Base-by-base conservation (phyloP, 106 monocot species). In the Allium fistulosum region DNA sequence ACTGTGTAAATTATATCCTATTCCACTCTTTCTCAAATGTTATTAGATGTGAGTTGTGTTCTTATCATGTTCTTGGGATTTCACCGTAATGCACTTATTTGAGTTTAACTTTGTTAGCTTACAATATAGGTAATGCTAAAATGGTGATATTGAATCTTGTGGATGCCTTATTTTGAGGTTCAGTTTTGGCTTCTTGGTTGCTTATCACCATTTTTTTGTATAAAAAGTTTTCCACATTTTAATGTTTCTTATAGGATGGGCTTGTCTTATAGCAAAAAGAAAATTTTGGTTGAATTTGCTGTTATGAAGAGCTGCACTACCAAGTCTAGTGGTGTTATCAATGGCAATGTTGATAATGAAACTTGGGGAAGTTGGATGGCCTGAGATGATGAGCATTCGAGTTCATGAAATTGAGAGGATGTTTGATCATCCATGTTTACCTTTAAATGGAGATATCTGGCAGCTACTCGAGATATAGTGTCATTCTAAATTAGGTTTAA, bases 381-480 rank as follows among this genome's bases (percentile, higher is more conserved):
- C 94, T 61, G 94, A 90, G 67, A 94, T 90, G 94, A 94, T 91
- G 90, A 90, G 90, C 59, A 79, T 94, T 12, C 69, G 91, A 66
- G 84, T 94, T 72, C 94, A 94, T 78, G 94, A 94, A 76, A 66
- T 91, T 73, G 94, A 90, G 73, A 87, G 90, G 47, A 77, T 83
- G 63, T 87, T 87, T 62, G 94, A 94, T 58, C 94, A 94, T 76
- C 94, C 90, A 22, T 77, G 58, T 70, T 59, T 94, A 14, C 80
- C 90, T 1, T 72, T 94, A 79, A 71, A 84, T 71, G 94, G 94
- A n/a, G 94, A 94, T 64, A 70, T 62, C 11, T 85, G 85, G 72
- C 90, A 94, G 47, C 68, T 94, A 45, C 73, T 94, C 28, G 94
- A 94, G 63, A 82, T 94, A 72, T 87, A 87, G n/a, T 88, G 91